A percentile compares a stretch with the other conserved stretches of the same genome.
Evolutionary conservation across 2,329 filamentous ascomycete species (phyloP).

Genomic region (Fusarium nodosum): DNA sequence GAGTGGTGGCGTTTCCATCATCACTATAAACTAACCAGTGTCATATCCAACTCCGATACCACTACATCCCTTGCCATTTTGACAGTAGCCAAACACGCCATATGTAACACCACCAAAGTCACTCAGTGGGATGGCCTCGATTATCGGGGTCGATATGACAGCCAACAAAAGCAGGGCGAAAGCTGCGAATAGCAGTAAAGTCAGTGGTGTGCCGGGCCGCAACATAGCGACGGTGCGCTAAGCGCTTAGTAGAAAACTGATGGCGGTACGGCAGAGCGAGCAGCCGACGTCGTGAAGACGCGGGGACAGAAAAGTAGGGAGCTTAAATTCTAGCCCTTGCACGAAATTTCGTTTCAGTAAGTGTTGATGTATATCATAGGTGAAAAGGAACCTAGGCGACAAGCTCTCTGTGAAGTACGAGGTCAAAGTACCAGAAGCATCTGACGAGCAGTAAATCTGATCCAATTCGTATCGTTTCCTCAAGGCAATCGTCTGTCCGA

Average conservation of each 20-base stretch:
- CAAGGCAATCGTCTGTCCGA: neutral
- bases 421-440: slow-evolving; percentile 5
- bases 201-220: slow-evolving; percentile 91
- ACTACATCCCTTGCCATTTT: slow-evolving; percentile 72
- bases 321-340: slow-evolving; percentile 14
- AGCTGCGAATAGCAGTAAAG: slow-evolving; percentile 85
- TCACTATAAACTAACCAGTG: slow-evolving; percentile 71
- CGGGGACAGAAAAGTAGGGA: slow-evolving; percentile 22
- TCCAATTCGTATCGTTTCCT: slow-evolving; percentile 13
- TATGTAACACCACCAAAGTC: slow-evolving; percentile 82
- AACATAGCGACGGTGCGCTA: slow-evolving; percentile 72
- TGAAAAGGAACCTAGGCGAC: slow-evolving; percentile 4
- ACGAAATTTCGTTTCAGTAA: slow-evolving; percentile 11
- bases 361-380: slow-evolving; percentile 29
- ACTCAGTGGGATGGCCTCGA: slow-evolving; percentile 86
- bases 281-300: slow-evolving; percentile 47
- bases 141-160: slow-evolving; percentile 90
- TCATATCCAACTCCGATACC: slow-evolving; percentile 86
- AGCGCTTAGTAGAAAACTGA: slow-evolving; percentile 27
- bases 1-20: neutral
- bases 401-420: slow-evolving; percentile 9
- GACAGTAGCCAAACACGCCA: slow-evolving; percentile 93
- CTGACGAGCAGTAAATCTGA: slow-evolving; percentile 1
- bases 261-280: slow-evolving; percentile 26
- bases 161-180: slow-evolving; percentile 89